phyloP scores from a whole-genome alignment of 306 rosid genomes.

The Dalbergia cultrata region DNA sequence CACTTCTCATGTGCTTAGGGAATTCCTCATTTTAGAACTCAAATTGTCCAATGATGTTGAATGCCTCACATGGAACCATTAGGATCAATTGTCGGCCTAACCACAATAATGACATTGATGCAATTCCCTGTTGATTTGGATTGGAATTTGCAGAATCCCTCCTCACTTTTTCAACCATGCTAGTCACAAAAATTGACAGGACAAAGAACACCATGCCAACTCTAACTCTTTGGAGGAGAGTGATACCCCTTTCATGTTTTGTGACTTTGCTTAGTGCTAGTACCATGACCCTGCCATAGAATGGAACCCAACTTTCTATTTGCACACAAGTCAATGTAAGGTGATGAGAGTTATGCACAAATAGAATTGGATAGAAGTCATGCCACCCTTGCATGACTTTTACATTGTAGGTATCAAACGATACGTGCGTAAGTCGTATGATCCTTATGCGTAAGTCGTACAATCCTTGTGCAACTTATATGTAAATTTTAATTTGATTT shows the following conservation, averaged over 20 bases:
- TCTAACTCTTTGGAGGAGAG: slow-evolving; percentile 56
- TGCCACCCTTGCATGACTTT: too few species aligned
- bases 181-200: slow-evolving; percentile 50
- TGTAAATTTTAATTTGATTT: too few species aligned
- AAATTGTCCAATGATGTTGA: slow-evolving; percentile 61
- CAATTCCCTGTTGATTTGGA: slow-evolving; percentile 42
- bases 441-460: too few species aligned
- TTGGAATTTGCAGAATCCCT: slow-evolving; percentile 42
- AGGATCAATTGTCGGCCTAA: slow-evolving; percentile 63
- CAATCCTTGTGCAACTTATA: too few species aligned
- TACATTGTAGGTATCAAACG: too few species aligned
- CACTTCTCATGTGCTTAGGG: slow-evolving; percentile 75
- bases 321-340: too few species aligned
- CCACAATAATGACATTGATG: slow-evolving; percentile 67
- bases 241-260: slow-evolving; percentile 47
- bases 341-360: too few species aligned
- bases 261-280: slow-evolving; percentile 47
- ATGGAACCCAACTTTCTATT: slow-evolving; percentile 49
- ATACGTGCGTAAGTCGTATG: too few species aligned
- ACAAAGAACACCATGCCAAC: slow-evolving; percentile 50
- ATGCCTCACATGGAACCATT: slow-evolving; percentile 73
- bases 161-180: slow-evolving; percentile 40
- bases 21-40: slow-evolving; percentile 75
- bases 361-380: too few species aligned
- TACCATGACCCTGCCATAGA: slow-evolving; percentile 50